These are phyloP conservation scores for Castanea crenata DNA, from an alignment of 306 rosid genomes.

Conservation along the genomic window DNA sequence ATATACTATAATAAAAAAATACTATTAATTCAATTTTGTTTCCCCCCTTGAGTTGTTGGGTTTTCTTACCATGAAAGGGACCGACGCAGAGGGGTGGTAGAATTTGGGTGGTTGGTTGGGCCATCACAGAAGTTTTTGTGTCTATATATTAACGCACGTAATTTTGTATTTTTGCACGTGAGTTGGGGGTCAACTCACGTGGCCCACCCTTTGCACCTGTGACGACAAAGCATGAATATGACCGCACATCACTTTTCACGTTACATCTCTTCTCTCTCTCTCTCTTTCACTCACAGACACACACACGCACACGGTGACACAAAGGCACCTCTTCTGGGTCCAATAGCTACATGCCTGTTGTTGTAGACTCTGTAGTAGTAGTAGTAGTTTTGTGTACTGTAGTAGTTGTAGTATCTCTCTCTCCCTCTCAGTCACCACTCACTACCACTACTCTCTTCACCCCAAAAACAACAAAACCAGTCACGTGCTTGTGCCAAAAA, in stretches of 20 bases:
- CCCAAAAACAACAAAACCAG: too few relatives aligned
- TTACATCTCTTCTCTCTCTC: slow-evolving; percentile 17
- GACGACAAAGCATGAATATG: slow-evolving; percentile 26
- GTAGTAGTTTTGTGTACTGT: too few relatives aligned
- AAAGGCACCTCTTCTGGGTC: background rate
- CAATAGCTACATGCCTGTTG: background rate
- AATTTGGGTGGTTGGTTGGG: slow-evolving; percentile 3
- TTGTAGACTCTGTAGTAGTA: too few relatives aligned
- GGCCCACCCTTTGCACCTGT: slow-evolving; percentile 36
- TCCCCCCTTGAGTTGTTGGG: background rate
- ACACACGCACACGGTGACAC: background rate
- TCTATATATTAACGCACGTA: background rate
- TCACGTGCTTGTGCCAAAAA: too few relatives aligned
- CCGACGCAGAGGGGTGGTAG: background rate
- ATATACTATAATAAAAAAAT: too few relatives aligned
- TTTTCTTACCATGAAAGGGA: background rate
- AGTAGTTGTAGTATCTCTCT: too few relatives aligned
- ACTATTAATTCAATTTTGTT: too few relatives aligned
- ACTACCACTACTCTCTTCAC: too few relatives aligned
- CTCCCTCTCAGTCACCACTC: too few relatives aligned
- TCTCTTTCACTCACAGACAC: background rate
- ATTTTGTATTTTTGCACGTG: slow-evolving; percentile 48
- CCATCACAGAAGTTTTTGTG: background rate
- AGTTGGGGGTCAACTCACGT: slow-evolving; percentile 45
- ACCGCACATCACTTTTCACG: slow-evolving; percentile 34